Evolutionary conservation across 1,284 basidiomycete genomes (phyloP), one percentile per base, ranked within the genome.

Genomic region (Tylopilus sp.): DNA sequence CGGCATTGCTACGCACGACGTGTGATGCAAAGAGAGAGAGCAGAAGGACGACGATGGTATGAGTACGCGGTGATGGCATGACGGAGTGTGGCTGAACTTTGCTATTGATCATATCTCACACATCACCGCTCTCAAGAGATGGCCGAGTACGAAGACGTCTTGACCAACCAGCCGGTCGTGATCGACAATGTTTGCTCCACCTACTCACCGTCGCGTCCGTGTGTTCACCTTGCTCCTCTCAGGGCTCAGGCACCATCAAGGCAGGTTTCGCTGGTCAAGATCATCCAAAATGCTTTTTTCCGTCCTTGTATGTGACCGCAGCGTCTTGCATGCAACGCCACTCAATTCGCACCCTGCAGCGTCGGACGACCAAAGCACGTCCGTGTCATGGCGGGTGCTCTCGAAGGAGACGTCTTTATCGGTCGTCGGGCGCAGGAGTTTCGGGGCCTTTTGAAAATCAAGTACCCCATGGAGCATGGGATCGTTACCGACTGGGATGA

Each of bases 211-310:
- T 58, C 50, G 38, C 54, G 44, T 50, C 46, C 45, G 46, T 57
- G 51, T 55, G 57, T 59, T 61, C 52, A 59, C 52, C 55, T 52
- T 52, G 46, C 31, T 56, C 50, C 45, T 48, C 54, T 39, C 64
- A 97, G 92, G 94, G 94, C 57, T 95, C 94, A 51, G 94, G 94
- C 29, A 93, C 91, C 18, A 94, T 97, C 71, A 98, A 97, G 72
- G 94, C 94, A 56, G 94, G 94, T 39, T 98, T 98, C 69, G 94
- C 94, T 54, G 94, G 94, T 40, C 89, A 96, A 71, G 94, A 97
- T 73, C 92, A 95, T 69, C 94, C 94, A 37, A 94, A 94, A 79
- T 95, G 92, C 67, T 97, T 94, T 79, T 97, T 97, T 63, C 94
- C 94, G 50, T 95, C 92, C 54, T 96, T 93, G 94, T 96, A 73